Base-by-base conservation (phyloP, 306 rosid genomes). In the Casuarina cunninghamiana region DNA sequence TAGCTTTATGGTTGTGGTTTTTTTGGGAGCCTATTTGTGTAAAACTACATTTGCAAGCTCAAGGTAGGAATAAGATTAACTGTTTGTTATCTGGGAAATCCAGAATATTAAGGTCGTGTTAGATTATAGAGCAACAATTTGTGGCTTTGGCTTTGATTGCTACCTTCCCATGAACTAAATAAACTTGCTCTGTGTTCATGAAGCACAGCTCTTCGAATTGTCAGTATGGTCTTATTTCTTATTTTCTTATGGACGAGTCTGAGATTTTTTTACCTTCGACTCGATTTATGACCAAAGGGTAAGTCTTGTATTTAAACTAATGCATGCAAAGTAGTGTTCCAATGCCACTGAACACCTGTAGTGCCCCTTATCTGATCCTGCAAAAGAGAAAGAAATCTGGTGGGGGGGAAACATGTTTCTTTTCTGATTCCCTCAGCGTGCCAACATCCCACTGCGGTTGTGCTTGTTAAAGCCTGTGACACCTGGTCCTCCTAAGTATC, bases 11-110 rank as follows among this genome's bases (percentile, higher is more conserved):
- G 63, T 51, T 44, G 26, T 61, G 77, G 70, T 51, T 69, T 69
- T 77, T 77, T 57, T 78, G 66, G 72, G 12, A 53, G 45, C 46
- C 67, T 72, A 7, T 72, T 11, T 78, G 65, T 72, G 63, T 71
- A 49, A 61, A 37, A 39, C 35, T 72, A 54, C 70, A 46, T 69
- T 69, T 77, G 54, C 63, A 78, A 61, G 44, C 72, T 61, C 16
- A 12, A 60, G 71, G 71, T 60, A 44, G 17, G 55, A 77, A 77
- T 77, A 69, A 77, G 49, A 77, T 17, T 46, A 69, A 62, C 46
- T 44, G 69, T 11, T 69, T 12, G 63, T 50, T 55, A 71, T 58
- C 55, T 39, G 43, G 65, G 75, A 69, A 53, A 38, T 53, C 44
- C 54, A 15, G 48, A 41, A 57, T 60, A 38, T 46, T 68, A 49